Percentiles rank a stretch among this genome's conserved stretches.
Conservation (phyloP, 805 yeast genomes). For the Blastobotrys terrestris region DNA sequence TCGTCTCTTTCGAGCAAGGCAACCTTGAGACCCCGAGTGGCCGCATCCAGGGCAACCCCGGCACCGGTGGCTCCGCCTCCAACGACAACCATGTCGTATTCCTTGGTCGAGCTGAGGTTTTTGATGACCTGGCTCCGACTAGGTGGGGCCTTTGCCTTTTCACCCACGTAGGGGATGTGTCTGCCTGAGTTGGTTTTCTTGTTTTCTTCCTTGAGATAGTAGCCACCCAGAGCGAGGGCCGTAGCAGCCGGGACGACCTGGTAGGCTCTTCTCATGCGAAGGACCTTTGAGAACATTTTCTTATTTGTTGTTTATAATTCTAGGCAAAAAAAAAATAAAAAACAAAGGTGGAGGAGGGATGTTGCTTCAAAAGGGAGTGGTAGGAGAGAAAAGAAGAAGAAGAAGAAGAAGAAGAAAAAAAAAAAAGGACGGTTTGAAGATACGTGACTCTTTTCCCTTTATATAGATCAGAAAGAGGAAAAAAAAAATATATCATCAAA, state of each 20-base stretch:
- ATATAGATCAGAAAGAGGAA: background rate
- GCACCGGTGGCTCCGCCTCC: conserved; percentile 98
- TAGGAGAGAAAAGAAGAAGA: background rate
- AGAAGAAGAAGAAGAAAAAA: background rate
- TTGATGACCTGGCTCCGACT: conserved; percentile 24
- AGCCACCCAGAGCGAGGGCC: background rate
- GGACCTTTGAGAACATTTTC: background rate
- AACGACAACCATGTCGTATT: conserved; percentile 75
- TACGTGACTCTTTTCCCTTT: background rate
- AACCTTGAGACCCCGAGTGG: conserved; percentile 83
- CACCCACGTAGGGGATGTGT: background rate
- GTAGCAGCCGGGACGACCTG: background rate
- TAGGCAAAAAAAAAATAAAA: too few species aligned
- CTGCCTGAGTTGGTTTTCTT: background rate
- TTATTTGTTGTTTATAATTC: too few species aligned
- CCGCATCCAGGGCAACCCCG: conserved; percentile 89
- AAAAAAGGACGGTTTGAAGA: background rate
- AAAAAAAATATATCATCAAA: background rate
- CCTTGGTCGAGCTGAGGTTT: conserved; percentile 31
- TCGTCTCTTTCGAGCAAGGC: conserved; percentile 82
- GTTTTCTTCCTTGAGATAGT: background rate
- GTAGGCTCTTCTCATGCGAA: background rate
- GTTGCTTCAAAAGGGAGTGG: background rate
- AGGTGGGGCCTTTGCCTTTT: conserved; percentile 20
- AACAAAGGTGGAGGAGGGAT: too few species aligned